Percentiles rank a stretch among this genome's conserved stretches.
phyloP scores from a whole-genome alignment of 176 grass and related monocot species.

The Pharus latifolius region DNA sequence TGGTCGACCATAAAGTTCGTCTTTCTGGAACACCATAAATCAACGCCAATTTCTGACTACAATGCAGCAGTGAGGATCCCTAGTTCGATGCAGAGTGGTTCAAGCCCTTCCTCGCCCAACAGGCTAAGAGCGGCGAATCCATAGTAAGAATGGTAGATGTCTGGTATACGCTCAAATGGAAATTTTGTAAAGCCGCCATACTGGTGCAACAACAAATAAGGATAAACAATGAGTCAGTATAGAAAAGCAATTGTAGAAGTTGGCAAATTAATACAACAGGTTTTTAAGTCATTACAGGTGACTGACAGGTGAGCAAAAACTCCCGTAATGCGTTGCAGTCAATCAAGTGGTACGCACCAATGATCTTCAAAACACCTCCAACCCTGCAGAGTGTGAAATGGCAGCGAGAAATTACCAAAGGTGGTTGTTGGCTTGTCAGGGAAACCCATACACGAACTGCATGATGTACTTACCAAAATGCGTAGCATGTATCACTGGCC shows the following conservation, averaged over 20 bases:
- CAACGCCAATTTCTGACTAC: constrained; percentile 8
- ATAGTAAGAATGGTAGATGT: constrained; percentile 78
- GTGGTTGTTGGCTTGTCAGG: neutral
- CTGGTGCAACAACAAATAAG: constrained; percentile 15
- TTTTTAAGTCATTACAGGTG: constrained; percentile 28
- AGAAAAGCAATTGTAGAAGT: neutral
- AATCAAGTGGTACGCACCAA: constrained; percentile 51
- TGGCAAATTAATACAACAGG: neutral
- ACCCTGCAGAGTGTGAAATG: constrained; percentile 35
- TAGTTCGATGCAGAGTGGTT: constrained; percentile 39
- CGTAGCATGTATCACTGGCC: constrained; percentile 80
- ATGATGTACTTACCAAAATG: constrained; percentile 56
- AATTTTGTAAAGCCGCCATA: constrained; percentile 77
- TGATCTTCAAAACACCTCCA: constrained; percentile 76
- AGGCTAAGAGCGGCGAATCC: constrained; percentile 71
- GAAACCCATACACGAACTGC: neutral
- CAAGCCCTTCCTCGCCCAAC: constrained; percentile 49
- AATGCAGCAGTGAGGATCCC: constrained; percentile 28
- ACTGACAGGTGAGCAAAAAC: constrained; percentile 82
- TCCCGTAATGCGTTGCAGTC: constrained; percentile 32
- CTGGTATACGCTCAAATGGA: constrained; percentile 20
- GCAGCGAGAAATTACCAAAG: neutral
- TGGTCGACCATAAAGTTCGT: neutral
- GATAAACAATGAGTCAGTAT: neutral
- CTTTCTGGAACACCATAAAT: neutral